Base-by-base conservation (phyloP, 2,329 filamentous ascomycete species). In the Monosporascus sp. region DNA sequence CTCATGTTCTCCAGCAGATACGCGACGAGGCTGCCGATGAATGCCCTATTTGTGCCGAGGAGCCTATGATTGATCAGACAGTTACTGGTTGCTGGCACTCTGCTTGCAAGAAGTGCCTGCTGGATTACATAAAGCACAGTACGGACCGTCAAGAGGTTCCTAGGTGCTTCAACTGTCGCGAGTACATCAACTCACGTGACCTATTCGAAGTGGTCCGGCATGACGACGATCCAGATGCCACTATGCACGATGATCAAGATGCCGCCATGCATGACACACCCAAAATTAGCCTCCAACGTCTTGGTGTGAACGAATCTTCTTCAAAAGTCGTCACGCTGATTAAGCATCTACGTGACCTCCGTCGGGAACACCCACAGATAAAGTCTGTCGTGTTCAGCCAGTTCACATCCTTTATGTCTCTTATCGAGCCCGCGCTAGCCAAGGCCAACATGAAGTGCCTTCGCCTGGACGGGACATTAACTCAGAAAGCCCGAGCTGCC, bases 51-150 rank as follows among this genome's bases (percentile, higher is more conserved):
- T 99, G 94, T 71, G 84, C 89, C 4, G 93, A 97, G 68, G 94
- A 97, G 68, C 91, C 92, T 3, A 97, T 97, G 91, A 82, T 90
- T 41, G 88, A 97, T 51, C 93, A 96, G 65, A 88, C 89, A 0
- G 94, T 99, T 1, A 97, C 94, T 0, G 90, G 90, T 0, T 99
- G 94, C 71, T 99, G 94, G 91, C 94, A 99, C 70, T 96, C 90
- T 36, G 92, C 94, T 1, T 99, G 94, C 74, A 96, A 94, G 71
- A 87, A 89, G 57, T 99, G 94, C 63, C 74, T 97, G n/a, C 74
- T 95, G 2, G 85, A 90, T 61, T 96, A 90, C 62, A 95, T 99
- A 64, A 84, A 88, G 57, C 91, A 96, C 64, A 88, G 96, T 68
- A 86, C 80, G 5, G 85, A 90, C 60, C 90, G 87, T 54, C 84